Base-by-base conservation (phyloP, 2,329 filamentous ascomycete species). In the Colletotrichum limetticola region DNA sequence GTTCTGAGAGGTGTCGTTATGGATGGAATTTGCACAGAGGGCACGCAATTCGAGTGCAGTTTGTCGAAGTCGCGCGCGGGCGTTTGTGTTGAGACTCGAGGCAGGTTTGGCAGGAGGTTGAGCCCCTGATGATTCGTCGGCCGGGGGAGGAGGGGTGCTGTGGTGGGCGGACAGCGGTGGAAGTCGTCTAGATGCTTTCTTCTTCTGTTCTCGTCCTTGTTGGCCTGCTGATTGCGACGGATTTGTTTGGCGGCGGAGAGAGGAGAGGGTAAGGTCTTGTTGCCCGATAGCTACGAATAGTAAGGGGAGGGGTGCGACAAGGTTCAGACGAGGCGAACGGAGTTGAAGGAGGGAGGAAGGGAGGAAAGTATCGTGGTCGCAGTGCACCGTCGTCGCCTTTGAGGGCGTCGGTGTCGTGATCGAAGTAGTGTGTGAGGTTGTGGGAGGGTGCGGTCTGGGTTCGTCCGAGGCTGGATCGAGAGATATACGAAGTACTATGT, bases 21-120 rank as follows among this genome's bases (percentile, higher is more conserved):
- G 60, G 32, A 49, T 55, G 66, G 61, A 66, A 60, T 49, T 71
- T 22, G 67, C 16, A 22, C 16, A 22, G 52, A 61, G 60, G 28
- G 60, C 66, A 70, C 60, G 71, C 56, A 66, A 66, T 72, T 42
- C 30, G 9, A 37, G 56, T 49, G 55, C 28, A 52, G 49, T 61
- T 57, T 70, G 66, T 70, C 52, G 49, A 57, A n/a, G 53, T 53
- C 24, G 66, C 66, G 55, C 59, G 60, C 46, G 70, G 55, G 60
- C 56, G 49, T 70, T 53, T 64, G 24, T 61, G 66, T 49, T 65
- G 60, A n/a, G 60, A 62, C 32, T 37, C 53, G 56, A 49, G 61
- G 26, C 66, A 71, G 67, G 66, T 61, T 14, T 65, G 66, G 67
- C 61, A 71, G 60, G 66, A 73, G 66, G 71, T 66, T 73, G 66